phyloP scores from a whole-genome alignment of 192 early-diverging fungal species.

The Obelidium mucronatum region DNA sequence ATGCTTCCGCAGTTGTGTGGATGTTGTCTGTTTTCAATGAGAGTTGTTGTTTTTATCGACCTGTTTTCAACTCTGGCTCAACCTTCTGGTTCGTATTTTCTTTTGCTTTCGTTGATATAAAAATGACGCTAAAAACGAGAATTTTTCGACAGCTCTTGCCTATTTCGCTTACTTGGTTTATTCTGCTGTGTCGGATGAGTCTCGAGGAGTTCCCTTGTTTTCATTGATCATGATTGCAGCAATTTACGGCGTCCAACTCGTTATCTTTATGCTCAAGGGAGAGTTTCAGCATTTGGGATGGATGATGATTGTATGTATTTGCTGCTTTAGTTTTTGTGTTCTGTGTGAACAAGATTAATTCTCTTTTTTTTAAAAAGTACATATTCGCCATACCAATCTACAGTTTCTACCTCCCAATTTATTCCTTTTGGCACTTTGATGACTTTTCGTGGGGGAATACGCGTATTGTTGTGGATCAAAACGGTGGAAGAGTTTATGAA shows the following conservation, averaged over 20 bases:
- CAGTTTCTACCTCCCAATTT: constrained; percentile 84
- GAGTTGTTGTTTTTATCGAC: constrained; percentile 67
- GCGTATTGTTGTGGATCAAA: constrained; percentile 87
- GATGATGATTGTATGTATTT: constrained; percentile 49
- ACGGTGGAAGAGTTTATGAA: constrained; percentile 56
- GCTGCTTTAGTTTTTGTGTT: neutral
- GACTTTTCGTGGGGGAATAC: constrained; percentile 97
- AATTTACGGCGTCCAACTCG: constrained; percentile 82
- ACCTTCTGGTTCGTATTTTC: constrained; percentile 16
- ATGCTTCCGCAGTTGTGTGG: constrained; percentile 93
- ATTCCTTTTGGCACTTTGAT: constrained; percentile 93
- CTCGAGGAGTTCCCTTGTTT: constrained; percentile 61
- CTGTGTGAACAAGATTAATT: neutral
- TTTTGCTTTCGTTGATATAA: constrained; percentile 49
- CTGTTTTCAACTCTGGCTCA: constrained; percentile 26
- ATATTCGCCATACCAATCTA: constrained; percentile 83
- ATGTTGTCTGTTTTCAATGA: constrained; percentile 95
- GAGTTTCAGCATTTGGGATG: constrained; percentile 53
- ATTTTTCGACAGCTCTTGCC: constrained; percentile 11
- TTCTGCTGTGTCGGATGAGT: constrained; percentile 60
- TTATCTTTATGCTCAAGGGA: constrained; percentile 79
- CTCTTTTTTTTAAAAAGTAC: constrained; percentile 50
- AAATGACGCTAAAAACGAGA: no score
- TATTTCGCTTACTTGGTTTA: constrained; percentile 73
- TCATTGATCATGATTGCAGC: constrained; percentile 82